phyloP scores from a whole-genome alignment of 225 moss, liverwort and hornwort species.

The Thuidium tamariscinum region DNA sequence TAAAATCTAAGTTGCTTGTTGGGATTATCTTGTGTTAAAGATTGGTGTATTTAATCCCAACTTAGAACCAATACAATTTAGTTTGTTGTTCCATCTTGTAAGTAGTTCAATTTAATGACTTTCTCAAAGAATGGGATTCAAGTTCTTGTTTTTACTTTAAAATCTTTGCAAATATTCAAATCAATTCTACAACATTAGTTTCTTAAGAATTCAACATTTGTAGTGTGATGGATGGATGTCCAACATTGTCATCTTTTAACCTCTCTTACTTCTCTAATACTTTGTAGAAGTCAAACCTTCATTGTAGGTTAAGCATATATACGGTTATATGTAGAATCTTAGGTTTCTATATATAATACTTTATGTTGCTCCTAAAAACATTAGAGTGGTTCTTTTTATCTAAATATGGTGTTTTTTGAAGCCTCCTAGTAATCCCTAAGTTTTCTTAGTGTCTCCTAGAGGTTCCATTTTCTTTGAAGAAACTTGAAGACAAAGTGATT shows the following conservation, averaged over 20 bases:
- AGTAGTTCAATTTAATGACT: not conserved
- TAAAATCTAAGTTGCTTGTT: not conserved
- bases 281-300: not conserved
- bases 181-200: not conserved
- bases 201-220: accelerated
- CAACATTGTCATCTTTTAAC: not conserved
- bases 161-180: not conserved
- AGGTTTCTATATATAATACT: not conserved
- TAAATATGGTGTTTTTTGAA: not conserved
- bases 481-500: not conserved
- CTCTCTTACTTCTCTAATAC: not conserved
- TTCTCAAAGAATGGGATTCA: not conserved
- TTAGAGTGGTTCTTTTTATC: not conserved
- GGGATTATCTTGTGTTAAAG: not conserved
- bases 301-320: accelerated
- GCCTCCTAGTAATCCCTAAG: not conserved
- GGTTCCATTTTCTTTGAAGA: not conserved
- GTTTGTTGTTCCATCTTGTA: not conserved
- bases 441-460: not conserved
- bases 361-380: not conserved
- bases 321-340: accelerated
- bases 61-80: not conserved
- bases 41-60: not conserved
- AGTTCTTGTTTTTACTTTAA: not conserved
- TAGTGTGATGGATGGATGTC: accelerated